Evolutionary conservation across 2,329 filamentous ascomycete genomes (phyloP), one percentile per base, ranked within the genome.

Genomic region (Rhynchosporium agropyri): DNA sequence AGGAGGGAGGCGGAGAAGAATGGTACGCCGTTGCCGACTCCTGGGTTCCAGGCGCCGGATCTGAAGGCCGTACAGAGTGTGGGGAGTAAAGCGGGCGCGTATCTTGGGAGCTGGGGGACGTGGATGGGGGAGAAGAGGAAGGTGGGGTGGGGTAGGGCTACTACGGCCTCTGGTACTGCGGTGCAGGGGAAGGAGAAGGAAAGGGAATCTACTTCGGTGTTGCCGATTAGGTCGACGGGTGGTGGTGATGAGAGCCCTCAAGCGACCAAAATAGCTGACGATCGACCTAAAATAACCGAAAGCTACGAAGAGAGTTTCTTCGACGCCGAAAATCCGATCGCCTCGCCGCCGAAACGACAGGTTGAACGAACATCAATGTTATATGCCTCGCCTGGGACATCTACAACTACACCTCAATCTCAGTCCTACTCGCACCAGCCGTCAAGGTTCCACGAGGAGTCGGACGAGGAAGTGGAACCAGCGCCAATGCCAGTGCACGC

Each of bases 71-170:
- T 76, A 38, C 79, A 79, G 70, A 77, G 81, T 0, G 81, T 84
- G 9, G 79, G 84, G 13, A 77, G 78, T 59, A 84, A 83, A 70
- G 86, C 86, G 1, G 81, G 84, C 48, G 81, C 86, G 4, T 89
- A 89, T 73, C 82, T 89, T 69, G 86, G 85, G 45, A 88, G 86
- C 69, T 90, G 87, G 87, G 85, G 87, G 1, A 77, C 80, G 0
- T 90, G 87, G 87, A 86, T 87, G 1, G 87, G 87, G 56, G 90
- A 95, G 78, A 94, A 93, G 78, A 82, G 88, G 66, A 90, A 88
- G 72, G 57, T 62, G 4, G 73, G 72, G 0, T 74, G 71, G 72
- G 73, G 73, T 10, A 61, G 71, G 28, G 67, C 43, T 15, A 31
- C 20, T 20, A 20, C 20, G 20, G 1, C 63, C 29, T 48, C 63